These are phyloP conservation scores for Pterulicium gracile DNA, from an alignment of 1,284 basidiomycete species.

Conservation along the genomic window DNA sequence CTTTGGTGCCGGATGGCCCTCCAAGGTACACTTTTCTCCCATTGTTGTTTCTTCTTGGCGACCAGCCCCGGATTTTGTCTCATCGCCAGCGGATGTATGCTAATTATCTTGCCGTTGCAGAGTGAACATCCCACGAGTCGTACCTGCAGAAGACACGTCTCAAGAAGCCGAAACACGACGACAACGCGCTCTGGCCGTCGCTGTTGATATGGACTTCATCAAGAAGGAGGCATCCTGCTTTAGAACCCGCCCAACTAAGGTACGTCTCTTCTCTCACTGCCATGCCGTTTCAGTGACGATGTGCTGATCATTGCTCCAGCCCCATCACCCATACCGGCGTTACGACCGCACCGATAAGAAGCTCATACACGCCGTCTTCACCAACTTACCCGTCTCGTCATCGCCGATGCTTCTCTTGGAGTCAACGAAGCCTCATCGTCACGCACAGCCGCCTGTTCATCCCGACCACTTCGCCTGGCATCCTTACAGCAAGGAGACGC, in stretches of 20 bases:
- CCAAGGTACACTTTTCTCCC: neutral
- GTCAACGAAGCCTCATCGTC: neutral
- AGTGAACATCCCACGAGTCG: no score
- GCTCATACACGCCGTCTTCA: neutral
- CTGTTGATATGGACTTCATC: neutral
- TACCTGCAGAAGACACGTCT: neutral
- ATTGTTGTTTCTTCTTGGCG: neutral
- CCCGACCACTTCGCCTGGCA: neutral
- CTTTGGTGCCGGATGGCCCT: neutral
- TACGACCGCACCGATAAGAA: no score
- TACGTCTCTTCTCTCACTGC: no score
- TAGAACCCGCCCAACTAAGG: no score
- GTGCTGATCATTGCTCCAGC: no score
- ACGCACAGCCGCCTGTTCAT: neutral
- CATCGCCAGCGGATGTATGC: no score
- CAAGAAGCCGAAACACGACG: neutral
- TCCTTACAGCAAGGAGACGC: neutral
- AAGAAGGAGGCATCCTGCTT: no score
- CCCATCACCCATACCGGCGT: no score
- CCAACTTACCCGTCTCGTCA: neutral
- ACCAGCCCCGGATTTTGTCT: neutral
- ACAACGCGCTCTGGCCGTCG: neutral
- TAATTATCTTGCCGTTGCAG: no score
- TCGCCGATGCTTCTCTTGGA: neutral
- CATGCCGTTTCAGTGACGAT: no score